Evolutionary conservation across 139 green algal genomes (phyloP).

Genomic region (Chlamydomonas asymmetrica): DNA sequence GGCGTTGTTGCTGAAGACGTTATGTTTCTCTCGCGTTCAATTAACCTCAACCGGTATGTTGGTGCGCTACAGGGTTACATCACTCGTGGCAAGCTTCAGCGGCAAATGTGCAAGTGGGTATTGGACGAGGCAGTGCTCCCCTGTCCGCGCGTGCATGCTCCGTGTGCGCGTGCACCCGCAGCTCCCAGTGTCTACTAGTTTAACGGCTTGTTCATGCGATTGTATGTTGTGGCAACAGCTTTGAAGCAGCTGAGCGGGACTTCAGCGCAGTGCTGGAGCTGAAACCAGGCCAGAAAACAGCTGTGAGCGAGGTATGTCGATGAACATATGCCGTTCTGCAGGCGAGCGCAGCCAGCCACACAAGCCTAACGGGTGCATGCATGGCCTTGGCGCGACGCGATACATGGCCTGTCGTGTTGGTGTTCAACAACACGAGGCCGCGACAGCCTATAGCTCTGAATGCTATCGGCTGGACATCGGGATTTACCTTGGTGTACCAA

Average conservation of each 20-base stretch:
- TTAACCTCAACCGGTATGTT: not conserved
- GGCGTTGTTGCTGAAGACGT: not conserved
- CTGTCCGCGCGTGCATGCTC: not conserved
- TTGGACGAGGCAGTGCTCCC: not conserved
- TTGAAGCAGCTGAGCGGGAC: conserved; percentile 44
- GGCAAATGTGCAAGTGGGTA: conserved; percentile 48
- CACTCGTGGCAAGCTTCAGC: conserved; percentile 52
- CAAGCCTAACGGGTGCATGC: not conserved
- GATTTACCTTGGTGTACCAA: no score
- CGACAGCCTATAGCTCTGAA: not conserved
- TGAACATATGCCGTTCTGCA: not conserved
- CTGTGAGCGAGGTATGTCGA: conserved; percentile 44
- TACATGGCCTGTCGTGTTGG: no score
- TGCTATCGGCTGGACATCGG: not conserved
- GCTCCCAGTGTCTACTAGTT: not conserved
- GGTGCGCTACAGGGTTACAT: conserved; percentile 45
- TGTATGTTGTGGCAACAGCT: conserved; percentile 23
- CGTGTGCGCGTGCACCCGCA: no score
- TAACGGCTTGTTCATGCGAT: conserved; percentile 1
- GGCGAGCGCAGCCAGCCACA: not conserved
- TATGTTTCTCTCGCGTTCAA: not conserved
- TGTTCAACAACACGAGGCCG: no score
- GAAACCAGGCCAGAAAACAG: conserved; percentile 48
- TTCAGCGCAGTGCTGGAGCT: conserved; percentile 54
- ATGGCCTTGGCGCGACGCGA: no score